phyloP scores from a whole-genome alignment of 2,329 filamentous ascomycete genomes.

The Arthrinium puccinioides region DNA sequence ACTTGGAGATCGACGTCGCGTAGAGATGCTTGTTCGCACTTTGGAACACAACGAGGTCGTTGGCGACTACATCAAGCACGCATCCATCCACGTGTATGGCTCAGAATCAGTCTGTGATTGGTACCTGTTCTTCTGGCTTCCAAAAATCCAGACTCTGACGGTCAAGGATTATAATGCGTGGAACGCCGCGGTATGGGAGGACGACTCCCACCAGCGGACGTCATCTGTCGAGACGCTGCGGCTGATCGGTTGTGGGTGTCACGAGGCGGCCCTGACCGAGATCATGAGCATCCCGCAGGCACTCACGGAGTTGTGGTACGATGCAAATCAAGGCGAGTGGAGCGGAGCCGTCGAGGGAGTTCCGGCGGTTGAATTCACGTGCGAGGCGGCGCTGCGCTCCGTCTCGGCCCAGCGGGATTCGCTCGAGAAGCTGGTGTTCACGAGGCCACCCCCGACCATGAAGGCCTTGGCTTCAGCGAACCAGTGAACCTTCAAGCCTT shows the following conservation, averaged over 20 bases:
- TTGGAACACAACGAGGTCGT: neutral
- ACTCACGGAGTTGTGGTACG: neutral
- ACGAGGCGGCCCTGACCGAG: neutral
- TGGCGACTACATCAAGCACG: neutral
- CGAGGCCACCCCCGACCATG: neutral
- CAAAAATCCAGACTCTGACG: neutral
- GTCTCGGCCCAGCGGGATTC: neutral
- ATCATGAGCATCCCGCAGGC: neutral
- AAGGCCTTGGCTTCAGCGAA: neutral
- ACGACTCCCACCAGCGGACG: neutral
- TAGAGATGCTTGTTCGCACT: neutral
- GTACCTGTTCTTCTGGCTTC: neutral
- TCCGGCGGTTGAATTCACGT: neutral
- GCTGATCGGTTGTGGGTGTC: neutral
- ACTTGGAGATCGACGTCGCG: neutral
- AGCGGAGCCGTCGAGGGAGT: neutral
- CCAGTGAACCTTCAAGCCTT: neutral
- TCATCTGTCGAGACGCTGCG: neutral
- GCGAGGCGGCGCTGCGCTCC: constrained; percentile 1
- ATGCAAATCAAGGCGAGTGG: neutral
- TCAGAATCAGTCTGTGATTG: neutral
- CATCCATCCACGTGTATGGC: neutral
- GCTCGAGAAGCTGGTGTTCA: neutral
- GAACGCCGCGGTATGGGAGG: neutral
- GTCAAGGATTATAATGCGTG: neutral